phyloP scores from a whole-genome alignment of 208 protist genomes.

The Wallacemonas rigidus region DNA sequence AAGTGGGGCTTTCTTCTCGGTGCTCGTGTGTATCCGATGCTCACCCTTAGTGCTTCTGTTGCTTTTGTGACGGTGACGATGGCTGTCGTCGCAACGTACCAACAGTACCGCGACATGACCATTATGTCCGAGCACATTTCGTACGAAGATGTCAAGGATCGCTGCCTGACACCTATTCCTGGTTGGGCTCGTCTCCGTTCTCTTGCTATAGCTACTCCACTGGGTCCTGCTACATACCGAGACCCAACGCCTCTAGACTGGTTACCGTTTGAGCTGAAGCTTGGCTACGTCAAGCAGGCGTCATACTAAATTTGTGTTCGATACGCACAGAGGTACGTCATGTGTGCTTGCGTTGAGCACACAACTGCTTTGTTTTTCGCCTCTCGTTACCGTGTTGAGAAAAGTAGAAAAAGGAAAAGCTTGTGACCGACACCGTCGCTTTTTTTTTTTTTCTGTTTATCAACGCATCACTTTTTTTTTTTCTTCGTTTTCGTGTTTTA shows the following conservation, averaged over 20 bases:
- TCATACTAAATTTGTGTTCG: constrained; percentile 60
- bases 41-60: constrained; percentile 45
- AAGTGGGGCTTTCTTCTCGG: constrained; percentile 89
- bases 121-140: constrained; percentile 84
- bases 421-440: constrained; percentile 23
- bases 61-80: constrained; percentile 40
- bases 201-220: constrained; percentile 58
- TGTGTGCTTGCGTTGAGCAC: constrained; percentile 1
- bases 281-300: constrained; percentile 88
- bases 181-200: constrained; percentile 77
- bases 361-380: constrained; percentile 18
- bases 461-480: neutral
- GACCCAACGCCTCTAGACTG: constrained; percentile 89
- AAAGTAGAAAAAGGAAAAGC: constrained; percentile 22
- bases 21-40: constrained; percentile 59
- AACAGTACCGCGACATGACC: constrained; percentile 87
- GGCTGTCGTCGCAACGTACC: constrained; percentile 60
- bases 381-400: constrained; percentile 16
- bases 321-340: neutral
- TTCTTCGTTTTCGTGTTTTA: constrained; percentile 27
- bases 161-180: constrained; percentile 87
- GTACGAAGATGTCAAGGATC: constrained; percentile 89
- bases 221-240: constrained; percentile 75
- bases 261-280: constrained; percentile 90
- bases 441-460: constrained; percentile 14